phyloP scores from a whole-genome alignment of 2,329 filamentous ascomycete genomes.

The Balansia obtecta region DNA sequence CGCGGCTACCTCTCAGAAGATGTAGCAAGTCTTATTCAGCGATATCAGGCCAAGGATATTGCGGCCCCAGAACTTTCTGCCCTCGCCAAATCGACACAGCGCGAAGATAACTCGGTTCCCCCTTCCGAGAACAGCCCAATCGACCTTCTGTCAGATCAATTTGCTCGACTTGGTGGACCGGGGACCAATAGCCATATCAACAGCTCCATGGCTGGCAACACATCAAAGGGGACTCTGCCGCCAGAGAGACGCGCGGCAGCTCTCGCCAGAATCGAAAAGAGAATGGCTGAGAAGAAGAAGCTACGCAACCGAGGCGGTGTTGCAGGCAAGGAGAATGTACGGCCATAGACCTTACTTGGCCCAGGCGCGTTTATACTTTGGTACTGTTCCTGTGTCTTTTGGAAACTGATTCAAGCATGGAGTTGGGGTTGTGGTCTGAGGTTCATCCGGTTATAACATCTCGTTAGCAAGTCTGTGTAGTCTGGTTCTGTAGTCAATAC shows the following conservation, averaged over 20 bases:
- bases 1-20: conserved; percentile 24
- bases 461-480: not conserved
- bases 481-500: not conserved
- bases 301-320: conserved; percentile 17
- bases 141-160: conserved; percentile 33
- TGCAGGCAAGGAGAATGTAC: conserved; percentile 40
- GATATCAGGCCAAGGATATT: conserved; percentile 14
- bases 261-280: conserved; percentile 40
- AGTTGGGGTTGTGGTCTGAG: conserved; percentile 10
- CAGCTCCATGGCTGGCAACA: conserved; percentile 22
- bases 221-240: conserved; percentile 31
- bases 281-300: conserved; percentile 37
- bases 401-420: conserved; percentile 10
- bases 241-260: conserved; percentile 41
- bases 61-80: conserved; percentile 16
- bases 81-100: conserved; percentile 13
- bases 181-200: conserved; percentile 16
- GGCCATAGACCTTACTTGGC: conserved; percentile 15
- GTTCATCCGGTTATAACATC: not conserved
- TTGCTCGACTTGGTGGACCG: conserved; percentile 30
- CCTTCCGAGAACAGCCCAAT: conserved; percentile 19
- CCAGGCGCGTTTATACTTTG: not conserved
- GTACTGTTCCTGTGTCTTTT: not conserved
- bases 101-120: conserved; percentile 4
- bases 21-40: conserved; percentile 17